Conservation (phyloP, 352 stramenopile genomes). For the Phytophthora hibernalis region DNA sequence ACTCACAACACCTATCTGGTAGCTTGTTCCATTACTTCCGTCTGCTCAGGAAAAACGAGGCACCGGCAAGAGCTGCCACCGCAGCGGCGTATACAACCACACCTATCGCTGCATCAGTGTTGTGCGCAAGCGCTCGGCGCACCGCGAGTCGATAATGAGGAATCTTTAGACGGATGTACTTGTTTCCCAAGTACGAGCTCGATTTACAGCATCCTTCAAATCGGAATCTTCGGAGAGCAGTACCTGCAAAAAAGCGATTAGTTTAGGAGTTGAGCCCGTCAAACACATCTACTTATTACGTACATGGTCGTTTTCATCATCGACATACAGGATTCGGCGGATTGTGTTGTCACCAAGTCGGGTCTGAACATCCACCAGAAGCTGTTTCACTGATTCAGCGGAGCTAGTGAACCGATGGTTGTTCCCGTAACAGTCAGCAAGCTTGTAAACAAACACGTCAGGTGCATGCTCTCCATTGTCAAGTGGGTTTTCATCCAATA, state of each 20-base stretch:
- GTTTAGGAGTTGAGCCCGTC: slow-evolving; percentile 8
- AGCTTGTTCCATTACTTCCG: slow-evolving; percentile 49
- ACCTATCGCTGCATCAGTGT: slow-evolving; percentile 62
- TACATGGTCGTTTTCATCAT: slow-evolving; percentile 86
- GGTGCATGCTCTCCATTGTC: slow-evolving; percentile 34
- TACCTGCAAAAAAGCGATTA: slow-evolving; percentile 44
- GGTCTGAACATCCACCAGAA: slow-evolving; percentile 76
- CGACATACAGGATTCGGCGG: slow-evolving; percentile 78
- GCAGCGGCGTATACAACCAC: slow-evolving; percentile 85
- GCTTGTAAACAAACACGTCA: slow-evolving; percentile 85
- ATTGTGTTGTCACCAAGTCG: slow-evolving; percentile 81
- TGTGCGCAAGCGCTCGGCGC: slow-evolving; percentile 49
- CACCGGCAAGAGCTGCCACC: slow-evolving; percentile 75
- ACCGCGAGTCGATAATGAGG: slow-evolving; percentile 56
- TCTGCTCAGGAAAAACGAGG: slow-evolving; percentile 82
- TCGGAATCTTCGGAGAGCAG: slow-evolving; percentile 83
- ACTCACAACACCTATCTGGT: slow-evolving; percentile 11
- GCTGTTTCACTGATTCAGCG: slow-evolving; percentile 71
- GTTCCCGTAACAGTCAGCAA: slow-evolving; percentile 81
- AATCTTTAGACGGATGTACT: slow-evolving; percentile 83
- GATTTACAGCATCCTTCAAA: slow-evolving; percentile 80
- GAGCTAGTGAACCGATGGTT: slow-evolving; percentile 90
- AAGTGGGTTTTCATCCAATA: slow-evolving; percentile 41
- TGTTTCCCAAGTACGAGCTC: slow-evolving; percentile 82
- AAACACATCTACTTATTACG: slow-evolving; percentile 10